Base-by-base conservation (phyloP, 257 asterid genomes). In the Jacaranda mimosifolia region DNA sequence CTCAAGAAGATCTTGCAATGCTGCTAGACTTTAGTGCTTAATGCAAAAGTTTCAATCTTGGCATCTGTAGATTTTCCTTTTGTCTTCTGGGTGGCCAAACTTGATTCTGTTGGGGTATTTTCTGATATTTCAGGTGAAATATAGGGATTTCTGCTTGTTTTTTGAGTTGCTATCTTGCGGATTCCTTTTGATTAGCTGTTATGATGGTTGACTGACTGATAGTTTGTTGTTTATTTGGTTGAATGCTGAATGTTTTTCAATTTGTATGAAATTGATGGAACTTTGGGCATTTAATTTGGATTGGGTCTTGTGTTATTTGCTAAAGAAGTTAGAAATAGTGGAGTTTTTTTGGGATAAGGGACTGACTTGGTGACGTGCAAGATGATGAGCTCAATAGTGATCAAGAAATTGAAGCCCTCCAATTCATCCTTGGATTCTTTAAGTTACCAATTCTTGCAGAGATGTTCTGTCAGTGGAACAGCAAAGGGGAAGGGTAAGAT, bases 401-500 rank as follows among this genome's bases (percentile, higher is more conserved):
- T 84, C 65, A 80, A 81, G 80, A 93, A 88, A 74, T 68, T 83
- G 79, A 87, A 83, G 68, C 82, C 83, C 63, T 69, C 79, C 80
- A 64, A 68, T 15, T 81, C 94, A 9, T 82, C 91, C 0, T 8
- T 85, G 67, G 87, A 87, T 73, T 80, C 84, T 9, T 72, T 88
- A 5, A 78, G 86, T 81, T 78, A 62, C 76, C 97, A 88, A 64
- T 81, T 91, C 56, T 53, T 85, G 21, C 97, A 92, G 72, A 80
- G 91, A 79, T 91, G 98, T 75, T 84, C 83, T 1, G 98, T 94
- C 70, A 94, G 96, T 80, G 87, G 97, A 58, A 94, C 98, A 7
- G 97, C 98, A 1, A 94, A 92, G 77, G 98, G 98, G 12, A 94
- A 94, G 75, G 89, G 83, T 7, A 94, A 94, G 84, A 4, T 87